These are phyloP conservation scores for Malus asiatica DNA, from an alignment of 306 rosid genomes.

Conservation along the genomic window DNA sequence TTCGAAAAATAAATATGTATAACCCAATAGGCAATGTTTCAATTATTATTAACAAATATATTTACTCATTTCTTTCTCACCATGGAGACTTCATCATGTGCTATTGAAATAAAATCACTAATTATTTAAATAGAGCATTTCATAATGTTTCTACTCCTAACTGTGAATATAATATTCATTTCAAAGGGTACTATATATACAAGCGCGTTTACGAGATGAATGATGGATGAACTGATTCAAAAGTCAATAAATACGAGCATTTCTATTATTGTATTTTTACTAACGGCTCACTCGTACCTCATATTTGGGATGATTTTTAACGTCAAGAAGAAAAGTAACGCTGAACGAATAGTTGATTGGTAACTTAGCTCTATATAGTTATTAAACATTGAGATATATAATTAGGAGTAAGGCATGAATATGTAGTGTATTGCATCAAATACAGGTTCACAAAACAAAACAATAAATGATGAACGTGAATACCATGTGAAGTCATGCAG, in stretches of 20 bases:
- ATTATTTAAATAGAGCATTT: neutral
- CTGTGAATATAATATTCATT: neutral
- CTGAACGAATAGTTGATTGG: too few species aligned
- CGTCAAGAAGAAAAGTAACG: neutral
- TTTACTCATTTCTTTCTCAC: too few species aligned
- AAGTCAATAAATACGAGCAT: neutral
- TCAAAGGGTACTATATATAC: neutral
- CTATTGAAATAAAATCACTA: neutral
- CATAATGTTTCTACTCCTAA: neutral
- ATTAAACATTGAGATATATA: neutral
- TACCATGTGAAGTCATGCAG: constrained; percentile 14
- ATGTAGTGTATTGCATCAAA: neutral
- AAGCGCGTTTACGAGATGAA: neutral
- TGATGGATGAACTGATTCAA: neutral
- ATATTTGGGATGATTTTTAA: too few species aligned
- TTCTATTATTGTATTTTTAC: too few species aligned
- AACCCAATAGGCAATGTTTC: neutral
- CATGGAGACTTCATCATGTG: too few species aligned
- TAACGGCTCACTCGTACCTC: too few species aligned
- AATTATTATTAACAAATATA: too few species aligned
- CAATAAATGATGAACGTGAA: constrained; percentile 4
- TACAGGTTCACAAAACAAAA: neutral
- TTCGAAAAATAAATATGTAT: neutral
- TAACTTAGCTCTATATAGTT: neutral
- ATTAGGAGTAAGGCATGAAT: neutral